Conservation (phyloP, 2,329 filamentous ascomycete genomes). For the Aspergillus quadrilineatus region DNA sequence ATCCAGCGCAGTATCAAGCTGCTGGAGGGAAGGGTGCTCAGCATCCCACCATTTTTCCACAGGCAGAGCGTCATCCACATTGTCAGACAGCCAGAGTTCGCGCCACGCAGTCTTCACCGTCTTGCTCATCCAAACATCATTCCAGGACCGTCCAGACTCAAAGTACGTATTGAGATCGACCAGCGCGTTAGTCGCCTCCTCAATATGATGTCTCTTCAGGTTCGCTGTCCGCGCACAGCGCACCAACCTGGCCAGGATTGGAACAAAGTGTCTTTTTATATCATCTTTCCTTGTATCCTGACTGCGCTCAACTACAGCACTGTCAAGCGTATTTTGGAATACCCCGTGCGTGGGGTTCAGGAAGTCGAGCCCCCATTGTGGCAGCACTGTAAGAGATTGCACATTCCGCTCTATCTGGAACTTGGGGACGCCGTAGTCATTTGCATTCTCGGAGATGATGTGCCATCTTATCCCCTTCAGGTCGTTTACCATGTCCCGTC, state of each 20-base stretch:
- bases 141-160: slow-evolving; percentile 47
- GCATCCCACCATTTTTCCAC: slow-evolving; percentile 39
- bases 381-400: slow-evolving; percentile 53
- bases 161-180: slow-evolving; percentile 52
- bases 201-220: slow-evolving; percentile 41
- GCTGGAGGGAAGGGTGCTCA: slow-evolving; percentile 37
- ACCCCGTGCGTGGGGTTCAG: slow-evolving; percentile 54
- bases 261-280: slow-evolving; percentile 53
- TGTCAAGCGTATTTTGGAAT: slow-evolving; percentile 53
- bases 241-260: slow-evolving; percentile 51
- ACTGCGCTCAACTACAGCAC: slow-evolving; percentile 43
- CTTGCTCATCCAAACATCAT: slow-evolving; percentile 48
- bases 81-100: slow-evolving; percentile 47
- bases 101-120: slow-evolving; percentile 46
- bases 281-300: slow-evolving; percentile 45
- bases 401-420: slow-evolving; percentile 56
- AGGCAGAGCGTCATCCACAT: slow-evolving; percentile 38
- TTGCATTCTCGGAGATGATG: slow-evolving; percentile 54
- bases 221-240: slow-evolving; percentile 49
- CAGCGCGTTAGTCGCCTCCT: slow-evolving; percentile 49
- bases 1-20: slow-evolving; percentile 37
- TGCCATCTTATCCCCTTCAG: slow-evolving; percentile 55
- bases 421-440: slow-evolving; percentile 55
- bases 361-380: slow-evolving; percentile 55
- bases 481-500: slow-evolving; percentile 55